phyloP scores from a whole-genome alignment of 2,329 filamentous ascomycete genomes.

The Alternaria arborescens region DNA sequence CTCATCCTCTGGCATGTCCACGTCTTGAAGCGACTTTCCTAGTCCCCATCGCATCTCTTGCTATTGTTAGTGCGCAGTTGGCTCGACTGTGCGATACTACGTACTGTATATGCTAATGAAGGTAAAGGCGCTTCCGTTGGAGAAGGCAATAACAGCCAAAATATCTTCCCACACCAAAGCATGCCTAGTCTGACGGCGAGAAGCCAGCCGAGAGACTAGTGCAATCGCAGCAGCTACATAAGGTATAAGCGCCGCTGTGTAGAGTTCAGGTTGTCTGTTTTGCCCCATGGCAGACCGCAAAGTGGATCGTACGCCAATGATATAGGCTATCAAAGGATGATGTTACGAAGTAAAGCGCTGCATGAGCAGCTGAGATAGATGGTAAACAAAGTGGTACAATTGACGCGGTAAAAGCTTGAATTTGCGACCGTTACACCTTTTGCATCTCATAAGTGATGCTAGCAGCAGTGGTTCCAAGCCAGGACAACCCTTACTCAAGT shows the following conservation, averaged over 20 bases:
- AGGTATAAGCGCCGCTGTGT: constrained; percentile 27
- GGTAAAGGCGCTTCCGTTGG: constrained; percentile 29
- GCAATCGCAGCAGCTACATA: constrained; percentile 31
- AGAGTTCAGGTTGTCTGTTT: constrained; percentile 31
- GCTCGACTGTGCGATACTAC: background rate
- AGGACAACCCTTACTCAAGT: constrained; percentile 8
- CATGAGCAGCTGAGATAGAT: background rate
- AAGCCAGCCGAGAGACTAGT: constrained; percentile 26
- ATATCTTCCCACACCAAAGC: constrained; percentile 35
- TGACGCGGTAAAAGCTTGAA: background rate
- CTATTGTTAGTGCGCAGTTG: constrained; percentile 9
- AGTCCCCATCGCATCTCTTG: constrained; percentile 37
- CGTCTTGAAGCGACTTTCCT: constrained; percentile 24
- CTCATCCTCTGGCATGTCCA: constrained; percentile 21
- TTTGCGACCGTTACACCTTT: background rate
- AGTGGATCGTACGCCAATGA: background rate
- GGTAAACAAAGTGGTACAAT: too few species aligned
- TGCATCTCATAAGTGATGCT: background rate
- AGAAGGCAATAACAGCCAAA: constrained; percentile 30
- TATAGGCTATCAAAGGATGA: background rate
- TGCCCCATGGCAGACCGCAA: constrained; percentile 17
- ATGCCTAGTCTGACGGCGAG: constrained; percentile 22
- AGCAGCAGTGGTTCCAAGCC: background rate
- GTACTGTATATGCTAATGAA: constrained; percentile 35
- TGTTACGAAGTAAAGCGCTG: background rate